Base-by-base conservation (phyloP, 2,329 filamentous ascomycete genomes). In the Fusarium veterinarium region DNA sequence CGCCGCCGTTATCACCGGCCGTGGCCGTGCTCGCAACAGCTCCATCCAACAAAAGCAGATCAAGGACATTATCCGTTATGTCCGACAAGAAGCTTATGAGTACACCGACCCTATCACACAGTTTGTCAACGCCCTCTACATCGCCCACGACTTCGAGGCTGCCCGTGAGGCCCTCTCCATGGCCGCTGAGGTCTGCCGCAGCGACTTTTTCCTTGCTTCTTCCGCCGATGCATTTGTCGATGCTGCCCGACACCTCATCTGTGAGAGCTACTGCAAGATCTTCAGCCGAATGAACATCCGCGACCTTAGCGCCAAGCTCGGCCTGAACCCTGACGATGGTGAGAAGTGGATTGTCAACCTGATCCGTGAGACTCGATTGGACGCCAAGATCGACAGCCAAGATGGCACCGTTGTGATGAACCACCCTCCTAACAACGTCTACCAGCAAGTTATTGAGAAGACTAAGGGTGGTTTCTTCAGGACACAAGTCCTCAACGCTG, bases 311-410 rank as follows among this genome's bases (percentile, higher is more conserved):
- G 92, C 91, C 73, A 93, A 96, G 82, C 91, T 99, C 68, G 96
- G 95, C 75, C 89, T 99, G 74, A 94, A 93, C 81, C 92, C 95
- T 79, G 94, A 97, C 80, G 96, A 98, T 80, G 96, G 96, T 79
- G 96, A 99, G 91, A 99, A 99, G 88, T 99, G 96, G 96, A 99
- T 99, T 80, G 96, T 99, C 78, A 99, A 99, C 87, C 89, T 99
- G 74, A 99, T 99, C 85, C 92, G 96, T 73, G 96, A 99, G 85
- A 99, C 96, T 30, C 91, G 95, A 72, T 93, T 99, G 72, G 96
- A 99, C 81, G 96, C 96, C 79, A 99, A 99, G 91, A 98, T 98
- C 81, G 96, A 99, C 86, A 98, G 97, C 87, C 94, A 98, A 87
- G 94, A 97, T 85, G 96, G 96, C 80, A 98, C 96, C 60, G 96